These are phyloP conservation scores for Fusarium cyanostomum DNA, from an alignment of 2,329 filamentous ascomycete species.

Conservation along the genomic window DNA sequence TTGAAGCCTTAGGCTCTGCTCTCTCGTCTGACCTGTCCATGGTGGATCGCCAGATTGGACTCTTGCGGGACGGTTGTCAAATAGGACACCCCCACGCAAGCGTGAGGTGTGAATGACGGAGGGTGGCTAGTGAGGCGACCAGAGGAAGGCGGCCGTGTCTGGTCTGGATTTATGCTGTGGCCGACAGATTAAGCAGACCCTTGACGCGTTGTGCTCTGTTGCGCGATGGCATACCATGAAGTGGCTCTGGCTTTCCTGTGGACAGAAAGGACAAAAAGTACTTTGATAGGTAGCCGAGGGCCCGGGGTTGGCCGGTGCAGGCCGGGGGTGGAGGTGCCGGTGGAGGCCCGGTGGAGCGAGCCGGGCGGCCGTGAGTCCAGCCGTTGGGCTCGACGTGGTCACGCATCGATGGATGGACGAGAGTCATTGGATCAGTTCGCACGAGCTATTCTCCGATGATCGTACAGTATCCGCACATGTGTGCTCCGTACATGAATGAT, in stretches of 20 bases:
- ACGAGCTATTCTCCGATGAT: slow-evolving; percentile 37
- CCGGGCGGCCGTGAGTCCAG: slow-evolving; percentile 36
- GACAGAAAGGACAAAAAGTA: neutral
- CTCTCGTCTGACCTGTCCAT: neutral
- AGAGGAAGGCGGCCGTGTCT: slow-evolving; percentile 9
- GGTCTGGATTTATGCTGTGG: slow-evolving; percentile 8
- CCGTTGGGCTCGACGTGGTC: slow-evolving; percentile 41
- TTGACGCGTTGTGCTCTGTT: slow-evolving; percentile 8
- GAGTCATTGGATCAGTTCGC: slow-evolving; percentile 34
- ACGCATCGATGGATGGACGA: slow-evolving; percentile 37
- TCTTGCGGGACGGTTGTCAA: neutral
- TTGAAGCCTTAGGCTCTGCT: neutral
- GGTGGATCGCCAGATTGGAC: neutral
- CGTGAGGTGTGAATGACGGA: slow-evolving; percentile 8
- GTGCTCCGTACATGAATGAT: neutral
- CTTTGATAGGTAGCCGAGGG: slow-evolving; percentile 15
- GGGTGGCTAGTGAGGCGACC: neutral
- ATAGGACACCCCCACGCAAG: slow-evolving; percentile 14
- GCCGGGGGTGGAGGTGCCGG: slow-evolving; percentile 33
- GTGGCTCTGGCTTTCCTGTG: neutral
- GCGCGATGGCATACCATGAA: slow-evolving; percentile 9
- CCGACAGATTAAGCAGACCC: slow-evolving; percentile 5
- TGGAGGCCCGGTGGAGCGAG: slow-evolving; percentile 38
- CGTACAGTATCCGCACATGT: neutral
- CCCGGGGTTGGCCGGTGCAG: slow-evolving; percentile 29